Evolutionary conservation across 2,329 filamentous ascomycete genomes (phyloP), one percentile per base, ranked within the genome.

Genomic region (Hirsutella minnesotensis): DNA sequence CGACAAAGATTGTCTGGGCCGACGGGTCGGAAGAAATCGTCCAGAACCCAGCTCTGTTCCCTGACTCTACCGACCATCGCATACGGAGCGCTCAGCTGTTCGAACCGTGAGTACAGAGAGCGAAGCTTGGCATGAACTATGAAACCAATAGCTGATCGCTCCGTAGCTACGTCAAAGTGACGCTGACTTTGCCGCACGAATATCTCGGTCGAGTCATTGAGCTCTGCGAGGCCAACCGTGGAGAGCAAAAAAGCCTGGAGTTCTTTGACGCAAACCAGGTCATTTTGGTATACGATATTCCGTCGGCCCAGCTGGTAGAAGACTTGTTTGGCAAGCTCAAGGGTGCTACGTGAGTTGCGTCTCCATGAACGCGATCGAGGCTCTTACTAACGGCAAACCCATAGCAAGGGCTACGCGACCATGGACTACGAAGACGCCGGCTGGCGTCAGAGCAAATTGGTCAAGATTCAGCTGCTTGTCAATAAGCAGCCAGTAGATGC

Each of bases 311-410:
- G 42, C 71, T 98, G 4, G 92, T 98, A 1, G 92, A 96, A 53
- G 92, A 98, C 62, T 83, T 98, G 57, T 98, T 98, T 60, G 92
- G 92, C 41, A 95, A 94, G 63, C 72, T 98, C 42, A 98, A 98
- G 62, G 86, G 88, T 31, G 76, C 79, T 0, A 95, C 89, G 42
- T 69, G 56, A 46, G 63, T 56, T 9, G 34, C 5, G n/a, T 34
- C 33, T 3, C n/a, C 30, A 13, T 13, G 30, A 16, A 16, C n/a
- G 5, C 33, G 16, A 9, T 3, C 9, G 33, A 35, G 33, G 20
- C 3, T 10, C 16, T 7, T 18, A 19, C 5, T 29, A 9, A 39
- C 49, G 13, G 50, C 29, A n/a, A 20, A n/a, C 9, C 15, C 19
- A 42, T 40, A 67, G 65, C 2, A 95, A 95, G 60, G 92, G 92